phyloP scores from a whole-genome alignment of 2,329 filamentous ascomycete species.

The Lomentospora prolificans region DNA sequence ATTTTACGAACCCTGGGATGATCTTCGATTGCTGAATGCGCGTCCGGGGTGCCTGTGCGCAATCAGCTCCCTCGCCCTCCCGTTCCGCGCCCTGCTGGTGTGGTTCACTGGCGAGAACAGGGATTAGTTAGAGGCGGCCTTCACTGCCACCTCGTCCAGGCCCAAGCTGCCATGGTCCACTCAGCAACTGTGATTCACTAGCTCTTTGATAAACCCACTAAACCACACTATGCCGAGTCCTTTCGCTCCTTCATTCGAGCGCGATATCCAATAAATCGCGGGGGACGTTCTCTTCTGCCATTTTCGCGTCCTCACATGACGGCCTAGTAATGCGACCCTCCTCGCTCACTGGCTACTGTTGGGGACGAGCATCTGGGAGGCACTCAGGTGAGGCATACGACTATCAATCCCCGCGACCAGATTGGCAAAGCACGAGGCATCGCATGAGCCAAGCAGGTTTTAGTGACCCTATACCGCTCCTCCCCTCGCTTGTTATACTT shows the following conservation, averaged over 20 bases:
- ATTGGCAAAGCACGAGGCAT: constrained; percentile 1
- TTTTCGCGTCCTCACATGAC: constrained; percentile 4
- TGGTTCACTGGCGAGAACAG: neutral
- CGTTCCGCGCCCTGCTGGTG: neutral
- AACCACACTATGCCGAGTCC: neutral
- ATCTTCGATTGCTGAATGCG: neutral
- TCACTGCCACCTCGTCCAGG: neutral
- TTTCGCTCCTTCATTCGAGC: neutral
- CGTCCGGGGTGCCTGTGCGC: constrained; percentile 6
- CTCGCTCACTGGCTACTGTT: neutral
- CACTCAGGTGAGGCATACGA: neutral
- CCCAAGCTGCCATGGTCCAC: neutral
- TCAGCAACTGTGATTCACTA: neutral
- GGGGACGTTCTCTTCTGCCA: neutral
- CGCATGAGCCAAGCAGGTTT: neutral
- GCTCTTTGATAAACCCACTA: neutral
- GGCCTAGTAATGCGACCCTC: constrained; percentile 3
- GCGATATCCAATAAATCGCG: constrained; percentile 1
- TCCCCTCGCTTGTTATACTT: no score
- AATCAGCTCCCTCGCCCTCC: neutral
- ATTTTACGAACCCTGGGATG: constrained; percentile 1
- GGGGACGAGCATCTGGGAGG: neutral
- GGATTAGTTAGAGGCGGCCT: neutral
- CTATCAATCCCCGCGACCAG: neutral
- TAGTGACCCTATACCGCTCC: neutral